A percentile compares a stretch with the other conserved stretches of the same genome.
Evolutionary conservation across 202 grass and related monocot species (phyloP).

Genomic region (Musa balbisiana): DNA sequence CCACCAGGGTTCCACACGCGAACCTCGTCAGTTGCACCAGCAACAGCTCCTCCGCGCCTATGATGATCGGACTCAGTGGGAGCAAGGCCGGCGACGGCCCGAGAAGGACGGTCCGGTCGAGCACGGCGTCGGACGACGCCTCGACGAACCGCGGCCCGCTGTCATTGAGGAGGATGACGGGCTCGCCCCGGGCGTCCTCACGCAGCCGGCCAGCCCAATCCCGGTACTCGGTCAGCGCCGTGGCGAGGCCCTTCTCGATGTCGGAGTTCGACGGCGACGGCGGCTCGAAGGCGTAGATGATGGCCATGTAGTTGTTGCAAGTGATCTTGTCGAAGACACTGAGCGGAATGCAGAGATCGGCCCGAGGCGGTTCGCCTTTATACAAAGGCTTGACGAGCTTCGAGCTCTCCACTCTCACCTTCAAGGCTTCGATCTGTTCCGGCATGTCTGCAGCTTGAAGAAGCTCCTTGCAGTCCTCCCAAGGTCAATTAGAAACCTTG

Average conservation of each 20-base stretch:
- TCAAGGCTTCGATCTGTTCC: conserved; percentile 23
- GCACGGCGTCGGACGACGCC: conserved; percentile 32
- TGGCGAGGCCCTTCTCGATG: conserved; percentile 37
- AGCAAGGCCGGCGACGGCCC: conserved; percentile 33
- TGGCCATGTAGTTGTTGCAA: conserved; percentile 36
- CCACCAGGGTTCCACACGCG: conserved; percentile 42
- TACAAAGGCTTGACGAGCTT: conserved; percentile 38
- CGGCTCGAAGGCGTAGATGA: conserved; percentile 60
- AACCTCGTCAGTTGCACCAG: conserved; percentile 57
- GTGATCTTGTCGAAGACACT: conserved; percentile 59
- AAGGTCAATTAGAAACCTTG: too few species aligned
- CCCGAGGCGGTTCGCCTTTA: background rate
- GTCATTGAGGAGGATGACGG: conserved; percentile 40
- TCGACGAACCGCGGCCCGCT: conserved; percentile 38
- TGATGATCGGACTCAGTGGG: conserved; percentile 30
- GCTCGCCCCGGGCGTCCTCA: conserved; percentile 20
- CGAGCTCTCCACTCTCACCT: conserved; percentile 44
- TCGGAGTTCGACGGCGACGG: conserved; percentile 37
- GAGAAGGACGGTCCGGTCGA: conserved; percentile 24
- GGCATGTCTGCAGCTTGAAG: background rate
- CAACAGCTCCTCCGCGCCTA: conserved; percentile 31
- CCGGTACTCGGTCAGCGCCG: conserved; percentile 36
- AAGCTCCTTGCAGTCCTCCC: too few species aligned
- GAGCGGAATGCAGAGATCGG: conserved; percentile 23
- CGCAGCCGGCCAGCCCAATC: conserved; percentile 42